phyloP scores from a whole-genome alignment of 1,284 basidiomycete genomes.

The Schizopora paradoxa region DNA sequence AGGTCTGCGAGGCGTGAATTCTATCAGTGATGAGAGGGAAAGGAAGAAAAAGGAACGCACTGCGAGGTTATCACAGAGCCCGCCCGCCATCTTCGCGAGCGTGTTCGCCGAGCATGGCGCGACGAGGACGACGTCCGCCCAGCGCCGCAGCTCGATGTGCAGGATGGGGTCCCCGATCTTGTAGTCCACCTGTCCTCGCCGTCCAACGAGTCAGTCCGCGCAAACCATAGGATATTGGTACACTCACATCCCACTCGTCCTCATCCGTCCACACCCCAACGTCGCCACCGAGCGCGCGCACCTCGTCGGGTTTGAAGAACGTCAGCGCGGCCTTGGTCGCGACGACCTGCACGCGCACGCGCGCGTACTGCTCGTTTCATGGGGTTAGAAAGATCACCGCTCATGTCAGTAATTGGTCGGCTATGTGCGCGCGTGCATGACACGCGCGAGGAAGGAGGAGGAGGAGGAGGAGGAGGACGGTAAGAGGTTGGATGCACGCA shows the following conservation, averaged over 20 bases:
- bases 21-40: not conserved
- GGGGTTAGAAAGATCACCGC: no score
- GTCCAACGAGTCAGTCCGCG: not conserved
- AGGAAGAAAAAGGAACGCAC: conserved; percentile 39
- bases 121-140: conserved; percentile 93
- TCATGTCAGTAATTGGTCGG: no score
- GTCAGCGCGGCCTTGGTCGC: conserved; percentile 74
- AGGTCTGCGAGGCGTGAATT: conserved; percentile 53
- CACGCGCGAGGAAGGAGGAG: conserved; percentile 1
- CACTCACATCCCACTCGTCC: conserved; percentile 83
- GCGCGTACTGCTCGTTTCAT: conserved; percentile 49
- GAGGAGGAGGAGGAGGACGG: conserved; percentile 6
- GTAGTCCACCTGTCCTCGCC: conserved; percentile 40
- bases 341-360: conserved; percentile 81
- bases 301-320: conserved; percentile 62
- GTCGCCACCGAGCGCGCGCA: conserved; percentile 40
- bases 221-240: not conserved
- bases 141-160: conserved; percentile 93
- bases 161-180: conserved; percentile 88
- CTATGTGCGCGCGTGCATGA: not conserved
- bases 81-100: conserved; percentile 85
- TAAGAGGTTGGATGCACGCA: conserved; percentile 38
- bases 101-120: conserved; percentile 96
- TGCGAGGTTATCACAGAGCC: conserved; percentile 86
- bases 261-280: conserved; percentile 82